phyloP scores from a whole-genome alignment of 176 grass and related monocot genomes.

The Stipa capillata region DNA sequence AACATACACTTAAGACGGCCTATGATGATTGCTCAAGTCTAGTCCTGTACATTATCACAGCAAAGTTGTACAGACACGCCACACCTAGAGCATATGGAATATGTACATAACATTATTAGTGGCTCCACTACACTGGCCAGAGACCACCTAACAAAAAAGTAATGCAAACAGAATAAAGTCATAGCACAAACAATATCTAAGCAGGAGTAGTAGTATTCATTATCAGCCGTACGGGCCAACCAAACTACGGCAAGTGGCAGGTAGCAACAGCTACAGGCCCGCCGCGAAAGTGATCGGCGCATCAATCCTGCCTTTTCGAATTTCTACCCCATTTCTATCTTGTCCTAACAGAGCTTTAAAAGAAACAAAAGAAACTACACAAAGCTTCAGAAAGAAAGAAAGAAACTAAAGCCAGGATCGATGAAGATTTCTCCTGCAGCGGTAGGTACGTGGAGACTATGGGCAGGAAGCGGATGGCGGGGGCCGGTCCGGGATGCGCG shows the following conservation, averaged over 20 bases:
- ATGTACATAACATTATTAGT: not conserved
- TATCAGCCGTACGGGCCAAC: not conserved
- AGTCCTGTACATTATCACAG: not conserved
- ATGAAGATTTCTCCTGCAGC: not conserved
- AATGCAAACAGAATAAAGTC: not conserved
- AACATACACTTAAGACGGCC: too few relatives aligned
- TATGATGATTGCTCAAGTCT: not conserved
- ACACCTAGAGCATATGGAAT: not conserved
- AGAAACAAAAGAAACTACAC: not conserved
- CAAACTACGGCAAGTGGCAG: not conserved
- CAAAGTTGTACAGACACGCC: not conserved
- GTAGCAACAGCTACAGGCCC: not conserved
- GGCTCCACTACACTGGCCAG: not conserved
- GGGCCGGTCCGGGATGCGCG: not conserved
- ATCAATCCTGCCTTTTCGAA: not conserved
- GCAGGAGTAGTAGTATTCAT: not conserved
- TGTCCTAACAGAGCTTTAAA: not conserved
- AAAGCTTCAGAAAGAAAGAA: too few relatives aligned
- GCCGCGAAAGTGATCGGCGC: not conserved
- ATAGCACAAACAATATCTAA: not conserved
- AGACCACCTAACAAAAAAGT: not conserved
- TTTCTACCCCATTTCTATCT: not conserved
- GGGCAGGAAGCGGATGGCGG: not conserved
- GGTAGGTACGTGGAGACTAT: not conserved
- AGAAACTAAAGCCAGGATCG: not conserved